Percentiles rank a stretch among this genome's conserved stretches.
Evolutionary conservation across 2,329 filamentous ascomycete species (phyloP).

Genomic region (Coniochaeta sp.): DNA sequence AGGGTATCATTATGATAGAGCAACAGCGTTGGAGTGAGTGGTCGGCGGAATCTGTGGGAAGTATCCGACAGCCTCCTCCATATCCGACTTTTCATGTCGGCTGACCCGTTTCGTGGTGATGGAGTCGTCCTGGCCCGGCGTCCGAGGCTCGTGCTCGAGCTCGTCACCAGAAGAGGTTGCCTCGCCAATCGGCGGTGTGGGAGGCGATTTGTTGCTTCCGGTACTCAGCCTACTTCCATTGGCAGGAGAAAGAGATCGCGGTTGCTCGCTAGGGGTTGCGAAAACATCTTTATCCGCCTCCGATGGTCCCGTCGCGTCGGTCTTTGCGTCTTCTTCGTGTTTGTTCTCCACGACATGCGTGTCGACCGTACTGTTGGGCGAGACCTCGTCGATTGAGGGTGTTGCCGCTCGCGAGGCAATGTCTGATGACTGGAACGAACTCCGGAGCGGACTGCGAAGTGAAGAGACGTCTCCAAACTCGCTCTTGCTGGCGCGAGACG

Average conservation of each 20-base stretch:
- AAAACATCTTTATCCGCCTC: not conserved
- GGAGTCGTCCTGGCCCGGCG: conserved; percentile 9
- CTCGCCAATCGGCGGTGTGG: conserved; percentile 9
- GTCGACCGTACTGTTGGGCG: not conserved
- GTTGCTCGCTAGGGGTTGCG: not conserved
- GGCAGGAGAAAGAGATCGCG: not conserved
- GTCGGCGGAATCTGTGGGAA: not conserved
- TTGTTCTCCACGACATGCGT: not conserved
- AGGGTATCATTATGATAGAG: not conserved
- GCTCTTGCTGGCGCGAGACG: conserved; percentile 42
- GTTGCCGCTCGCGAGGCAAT: not conserved
- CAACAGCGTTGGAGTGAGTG: not conserved
- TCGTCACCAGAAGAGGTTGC: conserved; percentile 12
- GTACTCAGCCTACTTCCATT: conserved; percentile 7
- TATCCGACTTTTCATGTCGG: conserved; percentile 5
- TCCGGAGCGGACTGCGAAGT: conserved; percentile 43
- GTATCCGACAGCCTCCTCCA: conserved; percentile 4
- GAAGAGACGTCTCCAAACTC: conserved; percentile 53
- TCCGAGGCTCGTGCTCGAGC: conserved; percentile 8
- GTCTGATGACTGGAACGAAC: conserved; percentile 33
- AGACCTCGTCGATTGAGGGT: not conserved
- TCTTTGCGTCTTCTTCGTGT: not conserved
- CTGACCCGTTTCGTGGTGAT: not conserved
- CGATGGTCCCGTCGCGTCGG: not conserved
- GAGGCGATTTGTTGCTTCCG: conserved; percentile 10